Percentiles rank a stretch among this genome's conserved stretches.
Evolutionary conservation across 352 stramenopile species (phyloP).

Genomic region (Phytopythium oedochilum): DNA sequence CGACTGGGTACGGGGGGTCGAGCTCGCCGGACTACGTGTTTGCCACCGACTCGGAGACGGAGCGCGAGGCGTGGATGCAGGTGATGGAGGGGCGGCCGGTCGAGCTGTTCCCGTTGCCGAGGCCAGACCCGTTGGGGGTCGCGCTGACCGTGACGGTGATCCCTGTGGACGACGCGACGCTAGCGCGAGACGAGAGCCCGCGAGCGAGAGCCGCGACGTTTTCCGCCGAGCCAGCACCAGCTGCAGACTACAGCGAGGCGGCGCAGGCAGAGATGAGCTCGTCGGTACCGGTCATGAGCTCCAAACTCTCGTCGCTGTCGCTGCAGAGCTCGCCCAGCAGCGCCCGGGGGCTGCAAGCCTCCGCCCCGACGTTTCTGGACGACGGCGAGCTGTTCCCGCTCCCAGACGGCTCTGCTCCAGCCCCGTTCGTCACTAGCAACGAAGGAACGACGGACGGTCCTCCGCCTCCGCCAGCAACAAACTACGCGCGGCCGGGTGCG

Average conservation of each 20-base stretch:
- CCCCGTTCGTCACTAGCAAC: neutral
- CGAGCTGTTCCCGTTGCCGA: slow-evolving; percentile 5
- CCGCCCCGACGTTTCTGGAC: slow-evolving; percentile 23
- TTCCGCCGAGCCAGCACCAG: neutral
- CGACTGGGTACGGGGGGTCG: slow-evolving; percentile 15
- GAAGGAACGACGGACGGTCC: neutral
- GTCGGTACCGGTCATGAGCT: neutral
- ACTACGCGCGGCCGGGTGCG: neutral
- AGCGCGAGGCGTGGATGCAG: slow-evolving; percentile 33
- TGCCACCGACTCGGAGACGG: slow-evolving; percentile 25
- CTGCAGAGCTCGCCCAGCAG: neutral
- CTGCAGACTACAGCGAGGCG: neutral
- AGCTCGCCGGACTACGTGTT: slow-evolving; percentile 28
- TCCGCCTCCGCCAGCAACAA: neutral
- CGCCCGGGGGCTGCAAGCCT: neutral
- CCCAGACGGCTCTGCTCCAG: slow-evolving; percentile 3
- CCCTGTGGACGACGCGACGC: neutral
- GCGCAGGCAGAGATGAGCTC: neutral
- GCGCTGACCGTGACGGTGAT: slow-evolving; percentile 1
- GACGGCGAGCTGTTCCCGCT: slow-evolving; percentile 13
- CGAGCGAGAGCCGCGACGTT: neutral
- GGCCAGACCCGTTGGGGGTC: neutral
- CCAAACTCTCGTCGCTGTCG: neutral
- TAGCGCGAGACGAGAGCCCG: neutral
- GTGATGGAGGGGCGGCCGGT: slow-evolving; percentile 17